Evolutionary conservation across 768 basidiomycete genomes (phyloP), one percentile per base, ranked within the genome.

Genomic region (Lentinula sp.): DNA sequence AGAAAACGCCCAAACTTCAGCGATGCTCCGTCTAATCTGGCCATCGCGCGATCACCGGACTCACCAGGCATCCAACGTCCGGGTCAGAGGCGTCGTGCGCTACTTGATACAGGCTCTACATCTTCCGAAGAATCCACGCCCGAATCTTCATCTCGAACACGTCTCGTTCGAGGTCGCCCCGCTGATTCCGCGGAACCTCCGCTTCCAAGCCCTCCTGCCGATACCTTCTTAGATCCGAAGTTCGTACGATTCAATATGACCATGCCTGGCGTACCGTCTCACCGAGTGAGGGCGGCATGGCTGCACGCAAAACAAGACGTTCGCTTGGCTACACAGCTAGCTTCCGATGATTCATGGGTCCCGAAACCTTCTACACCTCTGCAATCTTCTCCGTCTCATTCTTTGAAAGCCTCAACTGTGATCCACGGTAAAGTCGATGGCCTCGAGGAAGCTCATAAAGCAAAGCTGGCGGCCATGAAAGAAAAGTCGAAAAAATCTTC

Each of bases 401-500:
- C 71, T 59, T 54, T 36, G 18, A 37, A n/a, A 13, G 13, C 37
- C 15, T 20, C 41, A 41, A 28, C 55, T 23, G 77, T 84, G 49
- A 72, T 66, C 53, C 74, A 80, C 4, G 89, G 90, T 35, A 79
- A 87, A 49, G 86, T 91, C 36, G 83, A 79, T 61, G 90, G 90
- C 69, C 70, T 90, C 28, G 88, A 90, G 42, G 87, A 91, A 63
- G 88, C 85, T n/a, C 80, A 77, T 43, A 85, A 84, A 65, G 88
- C 86, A 1, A 83, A 79, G 63, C 80, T 86, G 62, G 82, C 80
- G 18, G 85, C 87, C 37, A 79, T 78, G 61, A 86, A 79, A 68
- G 89, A 91, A 73, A 86, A 90, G 71, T 89, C 86, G 20, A 91
- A 88, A 72, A 87, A 84, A 67, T 92, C 91, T n/a, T 80, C 85